Base-by-base conservation (phyloP, 306 rosid genomes). In the Glycine latifolia region DNA sequence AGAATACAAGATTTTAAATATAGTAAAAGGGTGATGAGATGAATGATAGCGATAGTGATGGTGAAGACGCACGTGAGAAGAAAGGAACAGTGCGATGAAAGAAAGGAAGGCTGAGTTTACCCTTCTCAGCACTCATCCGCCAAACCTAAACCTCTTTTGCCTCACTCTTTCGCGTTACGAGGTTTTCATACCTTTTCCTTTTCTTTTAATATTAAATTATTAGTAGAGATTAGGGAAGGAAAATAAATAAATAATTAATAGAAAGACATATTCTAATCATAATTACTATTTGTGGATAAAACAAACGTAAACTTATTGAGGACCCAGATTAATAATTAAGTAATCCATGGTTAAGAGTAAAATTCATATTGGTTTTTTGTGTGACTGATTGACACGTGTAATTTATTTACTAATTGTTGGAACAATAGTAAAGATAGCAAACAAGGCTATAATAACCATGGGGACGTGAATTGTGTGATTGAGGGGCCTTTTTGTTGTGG, bases 41-140 rank as follows among this genome's bases (percentile, higher is more conserved):
- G n/a, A 68, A 68, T 46, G 49, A 48, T 31, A 35, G 49, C 3
- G 79, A 56, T 47, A 54, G 73, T 8, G 70, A 79, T 16, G 55
- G 58, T 47, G 91, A 90, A 87, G 94, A 87, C 89, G 96, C 92
- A 91, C 92, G 96, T 91, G 91, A 83, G 92, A 82, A 85, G 82
- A 84, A 85, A 79, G 85, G 79, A 81, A 78, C 86, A 83, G 82
- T 33, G 77, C 33, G 71, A 80, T 66, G 68, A 62, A 62, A 33
- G 90, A 89, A 82, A 83, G 91, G 87, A 85, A 89, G 87, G 66
- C 87, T 61, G 85, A 77, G 78, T 88, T 86, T 87, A 66, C 75
- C 85, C 85, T 85, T 65, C 88, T 78, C 87, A 73, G 63, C 91
- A 80, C 92, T 86, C 88, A 72, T 85, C 88, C 82, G 75, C 88